Evolutionary conservation across 495 filamentous ascomycete species (phyloP), one percentile per base, ranked within the genome.

Genomic region (Penicillium lividum): DNA sequence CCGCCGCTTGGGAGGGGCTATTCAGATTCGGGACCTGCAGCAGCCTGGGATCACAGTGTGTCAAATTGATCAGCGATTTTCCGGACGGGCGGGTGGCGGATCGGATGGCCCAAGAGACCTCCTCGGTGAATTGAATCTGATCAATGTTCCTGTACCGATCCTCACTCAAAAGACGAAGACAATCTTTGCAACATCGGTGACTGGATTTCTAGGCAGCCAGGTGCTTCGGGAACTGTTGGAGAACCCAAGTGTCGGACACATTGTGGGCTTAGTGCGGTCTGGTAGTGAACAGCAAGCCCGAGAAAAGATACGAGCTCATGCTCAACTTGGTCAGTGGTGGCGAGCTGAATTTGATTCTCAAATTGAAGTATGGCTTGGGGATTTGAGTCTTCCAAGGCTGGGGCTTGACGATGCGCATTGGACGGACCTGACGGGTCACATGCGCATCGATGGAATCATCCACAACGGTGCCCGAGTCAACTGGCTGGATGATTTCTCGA

Each of bases 401-500:
- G 71, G 73, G 2, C 59, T 74, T 8, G 34, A 49, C 5, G 29
- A 59, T 7, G 16, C 42, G 27, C 61, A 62, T 27, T 70, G 67
- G 67, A 7, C 52, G 1, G 47, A 40, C 2, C 55, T 73, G 1
- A 56, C 49, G 42, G 60, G 62, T 27, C 8, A 43, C 30, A 38
- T 10, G 10, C 47, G 9, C 48, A 2, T 54, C 33, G 59, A 67
- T 33, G 58, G 64, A 6, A 61, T 73, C 11, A 72, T 75, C 31
- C 72, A 75, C 52, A 72, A 71, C 36, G 73, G 66, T 9, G 72
- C 72, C 13, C 5, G 36, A 16, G 71, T 75, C 22, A 54, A 73
- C 43, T 76, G 66, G 67, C 46, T 61, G 18, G 58, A 58, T 9
- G 40, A 30, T 18, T 71, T 59, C 33, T 40, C 38, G 27, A 49